phyloP scores from a whole-genome alignment of 257 asterid species.

The Sherardia arvensis region DNA sequence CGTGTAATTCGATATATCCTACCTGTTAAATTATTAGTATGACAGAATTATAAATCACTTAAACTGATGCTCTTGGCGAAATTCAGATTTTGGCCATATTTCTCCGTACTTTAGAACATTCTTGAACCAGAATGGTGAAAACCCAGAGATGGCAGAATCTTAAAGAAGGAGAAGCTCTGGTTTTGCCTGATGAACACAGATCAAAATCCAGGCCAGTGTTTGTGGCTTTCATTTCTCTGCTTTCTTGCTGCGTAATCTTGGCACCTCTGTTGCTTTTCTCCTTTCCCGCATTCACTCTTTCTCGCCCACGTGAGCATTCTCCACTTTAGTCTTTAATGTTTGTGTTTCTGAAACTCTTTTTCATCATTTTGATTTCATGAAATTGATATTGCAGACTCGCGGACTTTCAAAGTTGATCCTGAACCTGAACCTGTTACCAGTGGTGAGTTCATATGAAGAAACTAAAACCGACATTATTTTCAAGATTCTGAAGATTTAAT shows the following conservation, averaged over 20 bases:
- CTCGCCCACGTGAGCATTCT: constrained; percentile 45
- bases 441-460: constrained; percentile 56
- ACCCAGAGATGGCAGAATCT: too few species aligned
- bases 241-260: constrained; percentile 52
- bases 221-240: constrained; percentile 31
- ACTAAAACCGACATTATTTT: background rate
- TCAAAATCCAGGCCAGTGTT: constrained; percentile 42
- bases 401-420: constrained; percentile 24
- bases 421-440: constrained; percentile 35
- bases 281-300: constrained; percentile 25
- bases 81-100: too few species aligned
- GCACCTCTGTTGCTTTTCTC: constrained; percentile 32
- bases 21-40: too few species aligned
- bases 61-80: too few species aligned
- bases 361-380: background rate
- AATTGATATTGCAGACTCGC: constrained; percentile 41
- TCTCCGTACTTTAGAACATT: too few species aligned
- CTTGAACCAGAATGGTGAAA: constrained; percentile 16
- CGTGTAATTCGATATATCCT: too few species aligned
- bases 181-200: too few species aligned
- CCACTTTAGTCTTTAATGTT: background rate
- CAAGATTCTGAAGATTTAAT: constrained; percentile 7
- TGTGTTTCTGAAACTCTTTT: background rate
- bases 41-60: too few species aligned
- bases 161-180: too few species aligned